A percentile compares a stretch with the other conserved stretches of the same genome.
These are phyloP conservation scores for Diaporthe sp. DNA, from an alignment of 2,329 filamentous ascomycete genomes.

Conservation along the genomic window DNA sequence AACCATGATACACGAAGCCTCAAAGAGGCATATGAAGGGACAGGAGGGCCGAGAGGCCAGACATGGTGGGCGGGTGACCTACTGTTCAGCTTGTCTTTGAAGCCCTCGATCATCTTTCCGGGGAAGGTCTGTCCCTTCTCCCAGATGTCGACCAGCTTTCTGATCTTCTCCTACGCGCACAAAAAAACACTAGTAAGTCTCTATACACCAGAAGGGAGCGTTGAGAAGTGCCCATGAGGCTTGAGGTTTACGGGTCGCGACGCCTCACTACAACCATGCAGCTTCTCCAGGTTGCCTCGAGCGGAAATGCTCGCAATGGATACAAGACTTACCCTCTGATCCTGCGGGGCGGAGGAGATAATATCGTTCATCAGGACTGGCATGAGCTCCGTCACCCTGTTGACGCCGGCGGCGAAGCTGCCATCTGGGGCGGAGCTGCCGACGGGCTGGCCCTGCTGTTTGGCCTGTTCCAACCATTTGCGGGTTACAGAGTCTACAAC, in stretches of 20 bases:
- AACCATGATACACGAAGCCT: not conserved
- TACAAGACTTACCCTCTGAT: constrained; percentile 89
- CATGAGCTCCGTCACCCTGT: constrained; percentile 96
- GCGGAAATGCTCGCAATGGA: constrained; percentile 4
- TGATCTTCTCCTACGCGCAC: constrained; percentile 88
- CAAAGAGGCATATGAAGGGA: constrained; percentile 17
- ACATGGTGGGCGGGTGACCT: constrained; percentile 36
- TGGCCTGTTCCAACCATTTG: constrained; percentile 97
- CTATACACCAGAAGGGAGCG: constrained; percentile 44
- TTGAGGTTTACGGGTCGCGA: constrained; percentile 18
- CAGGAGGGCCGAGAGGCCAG: constrained; percentile 19
- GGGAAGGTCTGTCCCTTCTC: constrained; percentile 96
- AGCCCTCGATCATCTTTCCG: constrained; percentile 79
- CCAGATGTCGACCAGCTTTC: constrained; percentile 97
- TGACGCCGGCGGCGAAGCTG: constrained; percentile 93
- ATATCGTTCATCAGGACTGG: constrained; percentile 97
- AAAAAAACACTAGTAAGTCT: constrained; percentile 56
- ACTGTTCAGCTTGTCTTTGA: constrained; percentile 81
- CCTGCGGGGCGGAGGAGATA: constrained; percentile 85
- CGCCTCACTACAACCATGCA: constrained; percentile 43
- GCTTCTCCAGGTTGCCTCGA: constrained; percentile 28
- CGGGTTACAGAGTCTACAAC: constrained; percentile 99
- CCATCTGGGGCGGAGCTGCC: constrained; percentile 87
- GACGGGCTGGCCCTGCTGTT: constrained; percentile 84
- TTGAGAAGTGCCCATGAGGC: constrained; percentile 38